phyloP scores from a whole-genome alignment of 805 yeast genomes.

The Wickerhamomyces canadensis region DNA sequence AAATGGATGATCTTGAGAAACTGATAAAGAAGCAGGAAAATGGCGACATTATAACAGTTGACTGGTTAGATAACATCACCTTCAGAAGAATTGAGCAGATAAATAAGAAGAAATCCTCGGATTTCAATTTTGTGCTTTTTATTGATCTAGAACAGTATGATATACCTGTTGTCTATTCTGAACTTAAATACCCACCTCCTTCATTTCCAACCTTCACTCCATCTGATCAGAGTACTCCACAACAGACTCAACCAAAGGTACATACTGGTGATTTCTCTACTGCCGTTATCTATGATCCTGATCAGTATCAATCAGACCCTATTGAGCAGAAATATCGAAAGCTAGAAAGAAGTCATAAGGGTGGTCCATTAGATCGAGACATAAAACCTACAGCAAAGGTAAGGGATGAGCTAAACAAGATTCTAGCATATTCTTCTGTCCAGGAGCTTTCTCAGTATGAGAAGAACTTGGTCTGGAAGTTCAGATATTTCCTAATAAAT shows the following conservation, averaged over 20 bases:
- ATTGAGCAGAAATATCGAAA: conserved; percentile 83
- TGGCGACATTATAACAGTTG: conserved; percentile 54
- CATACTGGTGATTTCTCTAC: conserved; percentile 30
- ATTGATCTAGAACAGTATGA: conserved; percentile 64
- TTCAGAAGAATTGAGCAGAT: conserved; percentile 41
- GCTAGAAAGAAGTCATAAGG: conserved; percentile 76
- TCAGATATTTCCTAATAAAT: conserved; percentile 72
- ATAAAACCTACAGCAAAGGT: conserved; percentile 82
- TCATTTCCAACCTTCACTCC: conserved; percentile 35
- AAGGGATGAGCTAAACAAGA: conserved; percentile 64
- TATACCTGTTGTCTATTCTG: conserved; percentile 66
- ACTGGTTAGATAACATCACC: conserved; percentile 73
- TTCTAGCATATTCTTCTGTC: conserved; percentile 76
- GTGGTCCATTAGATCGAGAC: conserved; percentile 73
- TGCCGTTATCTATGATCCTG: conserved; percentile 58
- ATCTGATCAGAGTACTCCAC: conserved; percentile 34
- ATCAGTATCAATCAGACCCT: conserved; percentile 65
- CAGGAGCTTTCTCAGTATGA: conserved; percentile 77
- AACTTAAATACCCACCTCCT: conserved; percentile 37
- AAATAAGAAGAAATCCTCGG: conserved; percentile 18
- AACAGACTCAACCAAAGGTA: conserved; percentile 22
- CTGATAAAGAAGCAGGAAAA: conserved; percentile 57
- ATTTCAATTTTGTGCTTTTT: conserved; percentile 34
- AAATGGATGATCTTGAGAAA: conserved; percentile 45
- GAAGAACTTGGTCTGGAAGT: conserved; percentile 86